Base-by-base conservation (phyloP, 1,284 basidiomycete species). In the Rhodotorula glutinis region DNA sequence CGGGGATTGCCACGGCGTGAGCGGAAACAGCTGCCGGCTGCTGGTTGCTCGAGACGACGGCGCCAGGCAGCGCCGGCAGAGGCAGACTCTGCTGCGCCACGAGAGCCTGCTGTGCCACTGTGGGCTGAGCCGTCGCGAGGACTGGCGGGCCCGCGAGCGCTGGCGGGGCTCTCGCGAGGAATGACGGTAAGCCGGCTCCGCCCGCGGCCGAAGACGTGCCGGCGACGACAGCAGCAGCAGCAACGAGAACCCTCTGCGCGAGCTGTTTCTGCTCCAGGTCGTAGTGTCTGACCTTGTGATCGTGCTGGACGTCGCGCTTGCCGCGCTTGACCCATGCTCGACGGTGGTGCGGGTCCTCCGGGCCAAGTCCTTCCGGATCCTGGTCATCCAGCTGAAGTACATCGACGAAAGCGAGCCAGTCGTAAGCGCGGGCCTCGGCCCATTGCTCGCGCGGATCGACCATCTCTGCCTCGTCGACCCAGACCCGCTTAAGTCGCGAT, bases 361-460 rank as follows among this genome's bases (percentile, higher is more conserved):
- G 69, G 33, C 69, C 69, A 19, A 17, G 14, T 16, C 66, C 66
- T 41, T 66, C 69, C 21, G 19, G 57, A 41, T 73, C 72, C 11
- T 14, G 19, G 7, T 65, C 65, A 53, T 65, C 63, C 5, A 67
- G 62, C 14, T 27, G 19, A 30, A 71, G 56, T 25, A 71, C 57
- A 33, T 56, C 65, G 46, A 69, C 38, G 23, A 65, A 73, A 13
- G 62, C 67, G 54, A 73, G 62, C 72, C 72, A 73, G 1, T 16
- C 10, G 53, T 58, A 63, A 52, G 72, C 72, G 13, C 23, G 41
- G 29, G 10, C 52, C 23, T 53, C 53, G 19, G 44, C 44, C n/a
- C n/a, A 21, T 29, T 53, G 46, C 7, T 54, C 25, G 27, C 23
- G 8, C 52, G 63, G 62, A 11, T 38, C 33, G 33, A 38, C 33